Evolutionary conservation across 495 filamentous ascomycete species (phyloP).

Genomic region (Collariella sp.): DNA sequence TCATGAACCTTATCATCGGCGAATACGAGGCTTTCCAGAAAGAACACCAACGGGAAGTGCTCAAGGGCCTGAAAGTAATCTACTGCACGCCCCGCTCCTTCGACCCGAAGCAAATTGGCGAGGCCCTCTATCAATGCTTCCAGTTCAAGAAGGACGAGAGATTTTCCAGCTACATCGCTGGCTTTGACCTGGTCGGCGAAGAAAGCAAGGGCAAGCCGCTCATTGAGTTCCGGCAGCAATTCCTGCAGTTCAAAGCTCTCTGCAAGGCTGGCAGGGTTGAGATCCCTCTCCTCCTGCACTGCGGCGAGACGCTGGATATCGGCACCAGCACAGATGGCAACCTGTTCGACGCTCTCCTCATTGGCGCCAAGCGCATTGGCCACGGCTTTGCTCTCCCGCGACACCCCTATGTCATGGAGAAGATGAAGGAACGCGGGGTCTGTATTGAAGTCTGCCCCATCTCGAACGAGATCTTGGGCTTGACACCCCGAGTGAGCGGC

Average conservation of each 20-base stretch:
- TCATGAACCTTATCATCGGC: slow-evolving; percentile 44
- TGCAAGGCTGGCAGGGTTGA: slow-evolving; percentile 62
- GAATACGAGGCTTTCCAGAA: slow-evolving; percentile 40
- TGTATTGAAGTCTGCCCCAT: slow-evolving; percentile 86
- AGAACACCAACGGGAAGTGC: slow-evolving; percentile 15
- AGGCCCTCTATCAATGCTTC: slow-evolving; percentile 70
- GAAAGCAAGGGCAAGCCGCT: slow-evolving; percentile 67
- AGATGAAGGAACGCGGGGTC: slow-evolving; percentile 74
- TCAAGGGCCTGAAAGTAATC: slow-evolving; percentile 44
- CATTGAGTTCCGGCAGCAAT: slow-evolving; percentile 57
- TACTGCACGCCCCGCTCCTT: slow-evolving; percentile 50
- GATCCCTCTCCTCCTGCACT: slow-evolving; percentile 94
- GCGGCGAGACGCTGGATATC: slow-evolving; percentile 77
- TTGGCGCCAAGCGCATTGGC: slow-evolving; percentile 78
- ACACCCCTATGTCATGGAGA: slow-evolving; percentile 73
- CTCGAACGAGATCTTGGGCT: slow-evolving; percentile 67
- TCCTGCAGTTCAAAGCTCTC: slow-evolving; percentile 73
- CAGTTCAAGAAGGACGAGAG: slow-evolving; percentile 61
- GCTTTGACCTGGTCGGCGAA: slow-evolving; percentile 84
- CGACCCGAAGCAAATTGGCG: slow-evolving; percentile 48
- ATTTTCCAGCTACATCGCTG: slow-evolving; percentile 62
- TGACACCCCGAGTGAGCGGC: slow-evolving; percentile 39
- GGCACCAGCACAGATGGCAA: slow-evolving; percentile 73
- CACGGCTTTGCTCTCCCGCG: slow-evolving; percentile 85
- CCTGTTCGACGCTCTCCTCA: slow-evolving; percentile 76